Conservation (phyloP, 1,139 yeast species). For the Spathaspora jeffriesii region DNA sequence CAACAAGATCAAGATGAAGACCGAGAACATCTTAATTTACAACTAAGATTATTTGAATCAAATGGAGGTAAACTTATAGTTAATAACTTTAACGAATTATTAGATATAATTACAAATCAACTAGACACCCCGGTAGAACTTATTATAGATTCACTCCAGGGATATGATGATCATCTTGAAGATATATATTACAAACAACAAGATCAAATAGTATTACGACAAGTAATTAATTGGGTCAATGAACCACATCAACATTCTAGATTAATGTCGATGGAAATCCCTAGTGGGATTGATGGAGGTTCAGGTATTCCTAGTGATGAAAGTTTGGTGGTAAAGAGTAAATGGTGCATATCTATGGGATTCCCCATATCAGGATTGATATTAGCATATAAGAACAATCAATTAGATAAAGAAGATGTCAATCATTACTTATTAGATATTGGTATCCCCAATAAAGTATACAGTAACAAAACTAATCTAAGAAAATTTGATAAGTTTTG, state of each 20-base stretch:
- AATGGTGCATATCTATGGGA: slow-evolving; percentile 70
- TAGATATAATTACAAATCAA: slow-evolving; percentile 36
- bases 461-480: slow-evolving; percentile 37
- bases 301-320: slow-evolving; percentile 59
- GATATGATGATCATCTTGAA: slow-evolving; percentile 71
- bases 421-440: slow-evolving; percentile 69
- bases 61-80: slow-evolving; percentile 43
- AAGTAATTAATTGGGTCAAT: slow-evolving; percentile 72
- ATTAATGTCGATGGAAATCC: slow-evolving; percentile 74
- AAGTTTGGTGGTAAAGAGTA: slow-evolving; percentile 32
- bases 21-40: slow-evolving; percentile 31
- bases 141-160: slow-evolving; percentile 80
- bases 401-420: slow-evolving; percentile 34
- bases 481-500: slow-evolving; percentile 47
- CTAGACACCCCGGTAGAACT: slow-evolving; percentile 78
- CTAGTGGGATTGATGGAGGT: slow-evolving; percentile 85
- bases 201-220: slow-evolving; percentile 43
- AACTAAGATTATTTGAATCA: slow-evolving; percentile 56
- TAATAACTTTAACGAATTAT: slow-evolving; percentile 31
- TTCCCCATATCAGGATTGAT: slow-evolving; percentile 70
- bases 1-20: slow-evolving; percentile 20
- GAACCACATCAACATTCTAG: slow-evolving; percentile 46
- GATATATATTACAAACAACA: slow-evolving; percentile 40
- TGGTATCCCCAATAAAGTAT: slow-evolving; percentile 64
- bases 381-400: slow-evolving; percentile 57